Evolutionary conservation across 1,139 yeast genomes (phyloP), one percentile per base, ranked within the genome.

Genomic region (Lodderomyces theae): DNA sequence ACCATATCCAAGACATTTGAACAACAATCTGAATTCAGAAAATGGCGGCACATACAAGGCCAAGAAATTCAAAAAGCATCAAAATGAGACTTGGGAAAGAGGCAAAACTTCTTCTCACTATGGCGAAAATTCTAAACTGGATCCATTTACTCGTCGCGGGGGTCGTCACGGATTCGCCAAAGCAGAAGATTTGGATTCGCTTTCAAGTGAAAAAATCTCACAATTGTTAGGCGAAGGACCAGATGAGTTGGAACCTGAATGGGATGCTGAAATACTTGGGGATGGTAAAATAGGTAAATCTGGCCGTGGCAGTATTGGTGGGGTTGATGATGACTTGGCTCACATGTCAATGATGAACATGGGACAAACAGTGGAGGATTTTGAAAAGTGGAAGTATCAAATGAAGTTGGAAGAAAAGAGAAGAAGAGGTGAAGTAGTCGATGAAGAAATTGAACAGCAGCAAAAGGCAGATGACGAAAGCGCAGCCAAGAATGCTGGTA

Each of bases 321-420:
- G 26, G 6, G 8, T 6, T 10, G 28, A 35, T 13, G 34, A 67
- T 42, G 61, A 73, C 11, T 25, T 37, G 8, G 15, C 21, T 60
- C 35, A 65, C 16, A 38, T 43, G 25, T 38, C 44, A 12, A 40
- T 45, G 42, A 32, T 41, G 35, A 41, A 39, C 41, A 72, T 74
- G 66, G 81, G 81, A 13, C 79, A 75, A 45, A 74, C 86, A 2
- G 82, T 80, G 16, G 80, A 79, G 41, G 92, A 83, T 52, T 84
- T 84, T 54, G 89, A 82, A 56, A 69, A 72, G 49, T 82, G 89
- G 87, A 82, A 80, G 58, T 67, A 74, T 38, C 72, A 72, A 53
- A 77, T 80, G 81, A 75, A 74, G 49, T 66, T 66, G 39, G 77
- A 79, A 54, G 84, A 80, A 40, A 71, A 73, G 36, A 72, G 66